phyloP scores from a whole-genome alignment of 106 monocot species.

The Platanthera zijinensis region DNA sequence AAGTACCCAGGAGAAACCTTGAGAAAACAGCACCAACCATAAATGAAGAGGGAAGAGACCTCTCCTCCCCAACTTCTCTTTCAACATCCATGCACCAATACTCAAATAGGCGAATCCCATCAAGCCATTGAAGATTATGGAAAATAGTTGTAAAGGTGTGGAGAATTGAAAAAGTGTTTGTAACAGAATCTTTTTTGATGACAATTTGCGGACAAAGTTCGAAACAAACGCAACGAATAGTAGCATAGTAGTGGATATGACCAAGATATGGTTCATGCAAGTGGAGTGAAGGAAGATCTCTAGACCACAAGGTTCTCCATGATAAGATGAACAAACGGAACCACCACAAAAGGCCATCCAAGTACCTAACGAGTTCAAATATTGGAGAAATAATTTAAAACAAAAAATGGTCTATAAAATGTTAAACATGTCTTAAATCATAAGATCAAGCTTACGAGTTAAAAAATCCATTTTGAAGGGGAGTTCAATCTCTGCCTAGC shows the following conservation, averaged over 20 bases:
- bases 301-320: slow-evolving; percentile 17
- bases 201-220: slow-evolving; percentile 12
- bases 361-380: slow-evolving; percentile 11
- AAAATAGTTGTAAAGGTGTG: slow-evolving; percentile 16
- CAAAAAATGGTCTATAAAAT: not conserved
- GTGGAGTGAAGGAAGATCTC: slow-evolving; percentile 17
- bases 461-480: slow-evolving; percentile 12
- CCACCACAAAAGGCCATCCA: slow-evolving; percentile 27
- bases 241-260: slow-evolving; percentile 27
- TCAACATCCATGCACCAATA: slow-evolving; percentile 30
- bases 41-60: slow-evolving; percentile 21
- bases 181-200: slow-evolving; percentile 3
- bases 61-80: slow-evolving; percentile 14
- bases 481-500: not conserved
- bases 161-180: slow-evolving; percentile 3
- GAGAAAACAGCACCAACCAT: slow-evolving; percentile 34
- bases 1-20: slow-evolving; percentile 27
- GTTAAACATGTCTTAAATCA: not conserved
- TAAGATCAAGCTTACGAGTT: slow-evolving; percentile 13
- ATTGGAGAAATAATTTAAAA: not conserved
- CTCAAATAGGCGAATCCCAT: slow-evolving; percentile 40
- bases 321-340: slow-evolving; percentile 15
- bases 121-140: slow-evolving; percentile 19
- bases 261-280: slow-evolving; percentile 32
- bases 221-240: slow-evolving; percentile 27